These are phyloP conservation scores for Mortierella polycephala DNA, from an alignment of 371 early-diverging fungal species.

Conservation along the genomic window DNA sequence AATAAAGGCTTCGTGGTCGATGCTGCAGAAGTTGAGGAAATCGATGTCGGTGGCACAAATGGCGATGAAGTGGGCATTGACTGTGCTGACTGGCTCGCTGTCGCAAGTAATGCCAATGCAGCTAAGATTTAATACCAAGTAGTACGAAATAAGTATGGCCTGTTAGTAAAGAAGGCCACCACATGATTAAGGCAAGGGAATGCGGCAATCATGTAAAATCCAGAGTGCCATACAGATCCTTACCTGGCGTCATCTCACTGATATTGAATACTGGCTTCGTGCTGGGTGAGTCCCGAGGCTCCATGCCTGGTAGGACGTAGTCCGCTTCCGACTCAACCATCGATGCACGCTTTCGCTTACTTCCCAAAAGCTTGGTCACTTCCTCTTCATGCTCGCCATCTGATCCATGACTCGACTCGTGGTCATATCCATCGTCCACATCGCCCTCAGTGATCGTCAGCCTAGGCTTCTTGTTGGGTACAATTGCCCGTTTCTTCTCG, in stretches of 20 bases:
- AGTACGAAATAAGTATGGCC: background rate
- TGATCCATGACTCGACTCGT: constrained; percentile 1
- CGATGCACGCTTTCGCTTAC: constrained; percentile 29
- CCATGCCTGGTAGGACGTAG: constrained; percentile 26
- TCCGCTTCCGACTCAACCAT: constrained; percentile 31
- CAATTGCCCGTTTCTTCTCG: constrained; percentile 68
- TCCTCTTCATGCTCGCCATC: constrained; percentile 27
- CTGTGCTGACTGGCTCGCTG: constrained; percentile 15
- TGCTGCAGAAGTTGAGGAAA: background rate
- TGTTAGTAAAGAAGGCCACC: background rate
- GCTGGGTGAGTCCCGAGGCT: constrained; percentile 4
- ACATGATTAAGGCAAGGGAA: background rate
- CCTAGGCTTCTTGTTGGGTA: constrained; percentile 62
- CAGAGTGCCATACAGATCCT: background rate
- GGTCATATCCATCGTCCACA: constrained; percentile 1
- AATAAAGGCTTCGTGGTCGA: background rate
- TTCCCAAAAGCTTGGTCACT: constrained; percentile 22
- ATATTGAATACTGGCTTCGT: constrained; percentile 18
- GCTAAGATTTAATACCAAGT: constrained; percentile 2
- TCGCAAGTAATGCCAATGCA: constrained; percentile 26
- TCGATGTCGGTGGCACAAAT: background rate
- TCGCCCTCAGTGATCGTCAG: constrained; percentile 50
- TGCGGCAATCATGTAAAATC: background rate
- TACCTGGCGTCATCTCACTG: constrained; percentile 43
- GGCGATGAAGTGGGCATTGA: constrained; percentile 7